A percentile compares a stretch with the other conserved stretches of the same genome.
Conservation (phyloP, 352 stramenopile genomes). For the Phytophthora rubi region DNA sequence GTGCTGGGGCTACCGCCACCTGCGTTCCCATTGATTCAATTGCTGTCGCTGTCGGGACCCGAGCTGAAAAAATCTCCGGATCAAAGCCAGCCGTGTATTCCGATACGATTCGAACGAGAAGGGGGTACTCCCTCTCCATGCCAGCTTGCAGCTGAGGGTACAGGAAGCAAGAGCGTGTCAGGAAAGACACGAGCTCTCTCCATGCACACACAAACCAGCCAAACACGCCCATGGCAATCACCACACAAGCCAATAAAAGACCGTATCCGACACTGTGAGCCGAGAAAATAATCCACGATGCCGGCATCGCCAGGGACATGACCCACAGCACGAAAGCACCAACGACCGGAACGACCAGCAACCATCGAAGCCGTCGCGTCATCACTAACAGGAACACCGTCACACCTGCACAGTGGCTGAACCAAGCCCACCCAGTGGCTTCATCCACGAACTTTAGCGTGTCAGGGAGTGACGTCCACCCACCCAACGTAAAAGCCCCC, state of each 20-base stretch:
- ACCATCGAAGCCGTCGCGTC: constrained; percentile 71
- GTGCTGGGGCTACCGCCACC: background rate
- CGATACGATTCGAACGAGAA: constrained; percentile 83
- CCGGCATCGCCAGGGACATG: constrained; percentile 77
- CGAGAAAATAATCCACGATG: constrained; percentile 86
- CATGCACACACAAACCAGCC: constrained; percentile 81
- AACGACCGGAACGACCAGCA: constrained; percentile 75
- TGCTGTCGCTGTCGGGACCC: constrained; percentile 27
- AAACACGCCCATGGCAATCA: constrained; percentile 85
- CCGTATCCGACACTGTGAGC: constrained; percentile 82
- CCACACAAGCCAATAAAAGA: constrained; percentile 70
- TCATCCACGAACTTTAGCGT: constrained; percentile 86
- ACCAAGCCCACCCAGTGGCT: constrained; percentile 86
- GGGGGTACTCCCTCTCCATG: constrained; percentile 75
- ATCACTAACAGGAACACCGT: constrained; percentile 82
- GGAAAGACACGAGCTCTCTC: constrained; percentile 80
- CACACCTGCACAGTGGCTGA: constrained; percentile 82
- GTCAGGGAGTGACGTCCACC: constrained; percentile 81
- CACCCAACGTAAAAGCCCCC: constrained; percentile 74
- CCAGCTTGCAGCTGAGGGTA: constrained; percentile 81
- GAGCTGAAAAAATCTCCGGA: constrained; percentile 68
- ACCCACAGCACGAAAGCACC: constrained; percentile 79
- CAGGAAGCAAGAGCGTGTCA: constrained; percentile 82
- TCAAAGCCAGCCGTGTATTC: constrained; percentile 86
- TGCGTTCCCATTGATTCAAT: constrained; percentile 31